Base-by-base conservation (phyloP, 805 yeast species). In the Candida silvatica region DNA sequence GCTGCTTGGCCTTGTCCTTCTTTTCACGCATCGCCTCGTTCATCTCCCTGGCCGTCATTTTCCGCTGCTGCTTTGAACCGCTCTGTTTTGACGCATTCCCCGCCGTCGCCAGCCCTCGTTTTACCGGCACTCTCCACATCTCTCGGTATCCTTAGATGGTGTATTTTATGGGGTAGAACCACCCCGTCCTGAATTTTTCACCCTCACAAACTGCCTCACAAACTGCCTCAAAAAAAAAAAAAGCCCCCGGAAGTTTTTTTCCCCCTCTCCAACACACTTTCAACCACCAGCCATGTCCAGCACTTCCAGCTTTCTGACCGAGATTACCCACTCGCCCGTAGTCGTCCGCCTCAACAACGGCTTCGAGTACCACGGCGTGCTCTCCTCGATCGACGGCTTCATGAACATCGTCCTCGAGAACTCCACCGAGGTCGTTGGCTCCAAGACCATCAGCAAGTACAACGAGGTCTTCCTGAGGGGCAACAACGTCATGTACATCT, bases 321-420 rank as follows among this genome's bases (percentile, higher is more conserved):
- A 77, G 32, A 80, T 92, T 39, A 78, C 82, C 18, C 94, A 95
- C 31, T 71, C 79, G 34, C 63, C 73, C 14, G 97, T 92, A 17
- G 62, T 79, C 27, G 96, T 92, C 20, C 86, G 83, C 56, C 71
- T 88, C 36, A 74, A 80, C 53, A 83, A 92, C 24, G 97, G 96
- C 11, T 77, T 88, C 41, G 84, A 84, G 40, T 92, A 86, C 59
- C 72, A 67, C 31, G 94, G 90, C 44, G 60, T 49, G 45, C 50
- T 47, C 11, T 36, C 84, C 47, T 84, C 96, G 27, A 88, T 92
- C 38, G 98, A 92, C 55, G 97, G 97, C 6, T 92, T 79, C 64
- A 87, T 92, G 96, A 92, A 92, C 60, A 80, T 92, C 32, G 94
- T 90, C 2, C 67, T 92, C 44, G 86, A 82, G 37, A 70, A 77